Conservation (phyloP, 768 basidiomycete genomes). For the Russula lepida region DNA sequence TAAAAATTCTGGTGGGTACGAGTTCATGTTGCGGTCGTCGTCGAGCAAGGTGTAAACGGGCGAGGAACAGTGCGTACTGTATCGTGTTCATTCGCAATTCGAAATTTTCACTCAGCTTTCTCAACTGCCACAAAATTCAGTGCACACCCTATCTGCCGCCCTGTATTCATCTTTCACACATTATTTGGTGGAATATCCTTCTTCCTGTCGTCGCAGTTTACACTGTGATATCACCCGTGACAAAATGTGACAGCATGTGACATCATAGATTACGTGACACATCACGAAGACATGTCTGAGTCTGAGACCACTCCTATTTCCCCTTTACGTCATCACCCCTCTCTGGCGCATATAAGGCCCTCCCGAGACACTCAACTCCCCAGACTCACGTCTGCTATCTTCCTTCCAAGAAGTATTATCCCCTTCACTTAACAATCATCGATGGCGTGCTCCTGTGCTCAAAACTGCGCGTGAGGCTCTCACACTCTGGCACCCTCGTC, state of each 20-base stretch:
- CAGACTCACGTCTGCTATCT: background rate
- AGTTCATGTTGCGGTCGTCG: slow-evolving; percentile 54
- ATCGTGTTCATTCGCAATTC: background rate
- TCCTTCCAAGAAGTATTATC: background rate
- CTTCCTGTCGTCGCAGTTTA: too few species aligned
- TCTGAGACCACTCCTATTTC: background rate
- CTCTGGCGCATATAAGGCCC: background rate
- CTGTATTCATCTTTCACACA: too few species aligned
- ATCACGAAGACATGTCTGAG: background rate
- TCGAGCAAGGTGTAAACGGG: background rate
- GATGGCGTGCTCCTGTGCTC: slow-evolving; percentile 10
- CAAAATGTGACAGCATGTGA: too few species aligned
- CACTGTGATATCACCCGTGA: too few species aligned
- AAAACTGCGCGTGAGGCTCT: slow-evolving; percentile 6
- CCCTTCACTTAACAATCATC: background rate
- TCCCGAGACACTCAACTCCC: too few species aligned
- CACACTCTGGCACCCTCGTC: background rate
- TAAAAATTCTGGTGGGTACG: slow-evolving; percentile 84
- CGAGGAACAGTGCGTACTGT: too few species aligned
- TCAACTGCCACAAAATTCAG: too few species aligned
- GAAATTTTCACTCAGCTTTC: background rate
- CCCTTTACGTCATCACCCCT: background rate
- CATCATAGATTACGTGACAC: background rate
- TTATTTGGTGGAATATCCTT: too few species aligned
- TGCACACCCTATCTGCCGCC: too few species aligned